Evolutionary conservation across 208 protist genomes (phyloP), one percentile per base, ranked within the genome.

Genomic region (Acanthamoeba healyi): DNA sequence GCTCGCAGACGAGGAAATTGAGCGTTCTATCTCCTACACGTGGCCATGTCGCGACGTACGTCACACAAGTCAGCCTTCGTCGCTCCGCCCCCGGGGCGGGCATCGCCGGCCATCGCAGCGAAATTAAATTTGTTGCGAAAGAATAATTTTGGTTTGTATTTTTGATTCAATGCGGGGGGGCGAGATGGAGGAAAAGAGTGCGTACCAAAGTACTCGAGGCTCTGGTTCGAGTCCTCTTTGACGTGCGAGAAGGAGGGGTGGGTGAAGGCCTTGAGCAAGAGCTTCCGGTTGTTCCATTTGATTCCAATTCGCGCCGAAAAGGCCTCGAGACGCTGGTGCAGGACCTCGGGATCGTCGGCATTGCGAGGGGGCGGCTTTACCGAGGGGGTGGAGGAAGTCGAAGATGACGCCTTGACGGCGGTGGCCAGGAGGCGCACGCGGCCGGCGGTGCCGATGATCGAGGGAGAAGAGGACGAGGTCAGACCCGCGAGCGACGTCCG

Each of bases 1-100:
- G 38, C 70, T 79, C 70, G 70, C 70, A 79, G 42, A 79, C 70
- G 12, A 79, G 38, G 70, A 79, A 79, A 44, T 79, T 79, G 17
- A 79, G 36, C 70, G 42, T 79, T 46, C 70, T 5, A 44, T 79
- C 70, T 9, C 70, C 70, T 79, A 32, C 61, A 70, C 26, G 14
- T 10, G 29, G n/a, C n/a, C n/a, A n/a, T n/a, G n/a, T n/a, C n/a
- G n/a, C n/a, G n/a, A n/a, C n/a, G n/a, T n/a, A n/a, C n/a, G n/a
- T n/a, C n/a, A n/a, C n/a, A n/a, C n/a, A n/a, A n/a, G n/a, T n/a
- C n/a, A n/a, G n/a, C n/a, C n/a, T n/a, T n/a, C n/a, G n/a, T n/a
- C n/a, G n/a, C n/a, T n/a, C n/a, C n/a, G n/a, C n/a, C n/a, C n/a
- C n/a, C n/a, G n/a, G n/a, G n/a, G n/a, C n/a, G n/a, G n/a, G n/a